Conservation (phyloP, 768 basidiomycete genomes). For the Trametes sanguinea region DNA sequence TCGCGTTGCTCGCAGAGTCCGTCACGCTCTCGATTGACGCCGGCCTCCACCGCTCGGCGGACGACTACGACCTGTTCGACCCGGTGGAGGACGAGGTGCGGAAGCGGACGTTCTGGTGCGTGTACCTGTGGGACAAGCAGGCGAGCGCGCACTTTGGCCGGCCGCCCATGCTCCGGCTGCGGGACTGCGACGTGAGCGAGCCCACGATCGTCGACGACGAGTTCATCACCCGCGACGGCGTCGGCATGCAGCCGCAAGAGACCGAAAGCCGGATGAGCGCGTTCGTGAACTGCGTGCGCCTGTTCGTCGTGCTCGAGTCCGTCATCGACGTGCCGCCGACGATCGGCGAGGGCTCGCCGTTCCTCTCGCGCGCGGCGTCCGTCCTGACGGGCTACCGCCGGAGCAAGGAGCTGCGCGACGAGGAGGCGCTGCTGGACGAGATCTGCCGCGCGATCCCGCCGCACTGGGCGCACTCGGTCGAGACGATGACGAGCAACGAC, state of each 20-base stretch:
- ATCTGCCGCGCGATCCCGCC: slow-evolving; percentile 70
- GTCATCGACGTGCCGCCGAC: slow-evolving; percentile 81
- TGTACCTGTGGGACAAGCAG: slow-evolving; percentile 97
- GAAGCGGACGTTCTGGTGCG: slow-evolving; percentile 95
- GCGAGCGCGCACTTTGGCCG: slow-evolving; percentile 86
- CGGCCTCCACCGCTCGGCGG: slow-evolving; percentile 84
- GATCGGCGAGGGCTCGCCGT: slow-evolving; percentile 68
- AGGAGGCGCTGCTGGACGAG: slow-evolving; percentile 80
- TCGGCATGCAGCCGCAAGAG: slow-evolving; percentile 66
- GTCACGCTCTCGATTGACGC: slow-evolving; percentile 87
- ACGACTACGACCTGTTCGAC: slow-evolving; percentile 85
- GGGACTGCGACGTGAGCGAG: slow-evolving; percentile 92
- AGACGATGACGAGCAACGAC: slow-evolving; percentile 81
- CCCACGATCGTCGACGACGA: slow-evolving; percentile 88
- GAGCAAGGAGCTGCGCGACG: slow-evolving; percentile 71
- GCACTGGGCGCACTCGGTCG: slow-evolving; percentile 79
- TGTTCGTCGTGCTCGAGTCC: slow-evolving; percentile 87
- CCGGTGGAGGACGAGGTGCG: slow-evolving; percentile 88
- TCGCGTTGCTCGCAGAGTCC: slow-evolving; percentile 82
- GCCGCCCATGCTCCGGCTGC: slow-evolving; percentile 80
- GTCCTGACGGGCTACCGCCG: slow-evolving; percentile 64
- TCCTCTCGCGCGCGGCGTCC: slow-evolving; percentile 70
- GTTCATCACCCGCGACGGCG: slow-evolving; percentile 74
- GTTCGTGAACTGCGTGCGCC: slow-evolving; percentile 73
- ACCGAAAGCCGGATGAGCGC: slow-evolving; percentile 78